phyloP scores from a whole-genome alignment of 139 green algal species.

The Ulvella scutata region DNA sequence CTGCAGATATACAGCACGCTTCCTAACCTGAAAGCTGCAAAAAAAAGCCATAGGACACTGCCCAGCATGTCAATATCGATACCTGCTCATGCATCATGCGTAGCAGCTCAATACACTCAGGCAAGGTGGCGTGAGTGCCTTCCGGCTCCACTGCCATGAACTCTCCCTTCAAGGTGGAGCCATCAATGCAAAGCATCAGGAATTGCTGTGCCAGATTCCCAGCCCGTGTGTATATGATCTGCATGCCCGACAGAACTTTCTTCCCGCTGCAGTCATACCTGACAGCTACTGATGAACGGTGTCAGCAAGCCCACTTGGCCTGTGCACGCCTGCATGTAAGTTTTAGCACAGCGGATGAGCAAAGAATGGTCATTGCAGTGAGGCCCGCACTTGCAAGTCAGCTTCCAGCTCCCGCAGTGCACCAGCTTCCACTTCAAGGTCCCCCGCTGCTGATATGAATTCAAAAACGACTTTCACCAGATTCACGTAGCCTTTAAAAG shows the following conservation, averaged over 20 bases:
- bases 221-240: neutral
- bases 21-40: too few relatives aligned
- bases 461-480: neutral
- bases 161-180: neutral
- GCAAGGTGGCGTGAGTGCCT: neutral
- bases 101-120: neutral
- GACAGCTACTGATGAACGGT: too few relatives aligned
- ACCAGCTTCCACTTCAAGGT: neutral
- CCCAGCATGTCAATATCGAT: too few relatives aligned
- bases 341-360: too few relatives aligned
- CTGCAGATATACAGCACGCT: too few relatives aligned
- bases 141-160: neutral
- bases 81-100: slow-evolving; percentile 1
- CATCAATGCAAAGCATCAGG: neutral
- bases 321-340: too few relatives aligned
- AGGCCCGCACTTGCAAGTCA: too few relatives aligned
- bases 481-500: neutral
- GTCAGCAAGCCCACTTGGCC: too few relatives aligned
- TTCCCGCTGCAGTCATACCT: neutral
- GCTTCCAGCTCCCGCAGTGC: too few relatives aligned
- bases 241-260: neutral
- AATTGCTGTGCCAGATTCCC: neutral
- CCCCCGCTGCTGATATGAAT: neutral
- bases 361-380: too few relatives aligned
- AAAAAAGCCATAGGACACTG: too few relatives aligned